These are phyloP conservation scores for Ogataea nitratoaversa DNA, from an alignment of 805 yeast species.

Conservation along the genomic window DNA sequence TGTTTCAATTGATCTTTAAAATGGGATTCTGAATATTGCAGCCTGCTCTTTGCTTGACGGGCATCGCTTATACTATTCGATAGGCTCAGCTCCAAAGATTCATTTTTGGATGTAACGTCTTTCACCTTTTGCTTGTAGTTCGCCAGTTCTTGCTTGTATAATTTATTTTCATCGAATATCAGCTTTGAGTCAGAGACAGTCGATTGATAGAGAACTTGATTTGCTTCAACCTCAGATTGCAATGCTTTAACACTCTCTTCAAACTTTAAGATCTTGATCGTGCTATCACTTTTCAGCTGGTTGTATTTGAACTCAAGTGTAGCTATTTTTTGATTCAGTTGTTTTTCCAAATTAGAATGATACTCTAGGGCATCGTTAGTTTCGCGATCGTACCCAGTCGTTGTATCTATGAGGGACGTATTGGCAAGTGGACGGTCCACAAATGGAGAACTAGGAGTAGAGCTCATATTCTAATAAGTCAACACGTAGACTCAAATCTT, in stretches of 20 bases:
- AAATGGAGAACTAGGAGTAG: constrained; percentile 19
- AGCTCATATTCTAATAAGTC: too few species aligned
- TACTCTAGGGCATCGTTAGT: background rate
- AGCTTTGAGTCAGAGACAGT: constrained; percentile 10
- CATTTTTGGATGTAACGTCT: constrained; percentile 4
- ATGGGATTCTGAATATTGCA: constrained; percentile 1
- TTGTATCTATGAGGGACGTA: too few species aligned
- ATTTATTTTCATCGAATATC: constrained; percentile 18
- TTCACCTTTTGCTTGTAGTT: background rate
- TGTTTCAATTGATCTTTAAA: constrained; percentile 4
- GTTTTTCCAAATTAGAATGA: constrained; percentile 4
- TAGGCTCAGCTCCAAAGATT: constrained; percentile 4
- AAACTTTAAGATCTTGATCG: background rate
- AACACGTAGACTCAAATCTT: too few species aligned
- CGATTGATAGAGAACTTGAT: constrained; percentile 33
- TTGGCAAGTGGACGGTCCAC: constrained; percentile 9
- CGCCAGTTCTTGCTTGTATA: constrained; percentile 37
- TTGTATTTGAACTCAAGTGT: constrained; percentile 12
- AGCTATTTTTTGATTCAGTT: constrained; percentile 8
- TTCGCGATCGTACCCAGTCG: too few species aligned
- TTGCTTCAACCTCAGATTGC: constrained; percentile 25
- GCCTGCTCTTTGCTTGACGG: constrained; percentile 5
- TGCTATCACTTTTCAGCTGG: background rate
- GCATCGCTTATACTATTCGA: constrained; percentile 3
- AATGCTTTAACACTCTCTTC: constrained; percentile 17